Evolutionary conservation across 228 moss, liverwort and hornwort species (phyloP), one percentile per base, ranked within the genome.

Genomic region (Sphagnum fallax): DNA sequence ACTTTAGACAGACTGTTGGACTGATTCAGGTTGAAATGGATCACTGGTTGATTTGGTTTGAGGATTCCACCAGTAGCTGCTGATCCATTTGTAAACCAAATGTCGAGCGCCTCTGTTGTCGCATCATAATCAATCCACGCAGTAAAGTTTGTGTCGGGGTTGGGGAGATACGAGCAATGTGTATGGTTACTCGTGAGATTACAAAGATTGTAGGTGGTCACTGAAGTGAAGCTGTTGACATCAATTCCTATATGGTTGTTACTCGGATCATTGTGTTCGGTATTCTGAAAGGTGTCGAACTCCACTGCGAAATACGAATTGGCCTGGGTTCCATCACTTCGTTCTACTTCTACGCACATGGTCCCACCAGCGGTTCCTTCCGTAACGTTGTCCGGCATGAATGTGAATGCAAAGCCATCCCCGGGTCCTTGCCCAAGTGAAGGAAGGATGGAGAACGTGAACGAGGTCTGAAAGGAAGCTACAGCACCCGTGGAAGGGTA

Each of bases 71-170:
- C 32, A 32, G 32, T 32, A 32, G 32, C 32, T 32, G 32, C 18
- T 18, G 18, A 18, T 18, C 18, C 18, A 18, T 82, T 84, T 47
- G 69, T 75, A 47, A 90, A 11, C 13, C 90, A 70, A 16, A 90
- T 71, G 76, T 90, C 73, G 47, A 90, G 53, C 0, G 55, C 65
- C 49, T 68, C 52, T 6, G 74, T 75, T 10, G 47, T 16, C 10
- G 68, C 84, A 16, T 80, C 72, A 63, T 88, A 91, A 4, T 91
- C 86, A 49, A 91, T 80, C 91, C 88, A 88, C 3, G 81, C 62
- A 67, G 75, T 55, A 3, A 68, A 32, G 32, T 1, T 32, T 0
- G 32, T 32, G 32, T 32, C 32, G 32, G 32, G 32, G 32, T 32
- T 32, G 32, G 32, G 1, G 32, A 32, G 32, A 32, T 32, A 32